Conservation (phyloP, 495 filamentous ascomycete species). For the Tuber microsphaerosporum region DNA sequence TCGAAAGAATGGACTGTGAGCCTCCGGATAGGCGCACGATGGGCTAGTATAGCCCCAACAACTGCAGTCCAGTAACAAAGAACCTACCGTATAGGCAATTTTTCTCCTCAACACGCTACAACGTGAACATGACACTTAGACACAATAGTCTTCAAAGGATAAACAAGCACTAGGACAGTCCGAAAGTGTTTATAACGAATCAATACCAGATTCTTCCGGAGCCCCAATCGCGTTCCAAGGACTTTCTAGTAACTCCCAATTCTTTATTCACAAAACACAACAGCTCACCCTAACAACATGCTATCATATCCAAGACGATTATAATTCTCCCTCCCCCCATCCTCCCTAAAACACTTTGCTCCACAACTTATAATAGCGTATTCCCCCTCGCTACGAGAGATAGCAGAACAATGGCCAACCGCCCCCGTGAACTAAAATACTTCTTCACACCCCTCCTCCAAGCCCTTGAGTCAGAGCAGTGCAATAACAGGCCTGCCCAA, state of each 20-base stretch:
- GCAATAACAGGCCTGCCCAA: not conserved
- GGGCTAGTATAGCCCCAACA: not conserved
- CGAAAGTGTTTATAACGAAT: not conserved
- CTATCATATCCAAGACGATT: not conserved
- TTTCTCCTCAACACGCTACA: not conserved
- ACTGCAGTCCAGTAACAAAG: not conserved
- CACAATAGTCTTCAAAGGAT: not conserved
- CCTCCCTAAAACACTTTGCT: not conserved
- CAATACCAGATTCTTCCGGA: not conserved
- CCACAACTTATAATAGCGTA: not conserved
- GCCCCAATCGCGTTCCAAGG: not conserved
- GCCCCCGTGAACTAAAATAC: not conserved
- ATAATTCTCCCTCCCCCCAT: not conserved
- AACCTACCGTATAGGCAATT: not conserved
- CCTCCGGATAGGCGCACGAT: not conserved
- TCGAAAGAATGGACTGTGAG: not conserved
- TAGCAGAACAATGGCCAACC: not conserved
- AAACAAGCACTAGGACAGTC: not conserved
- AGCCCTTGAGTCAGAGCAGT: not conserved
- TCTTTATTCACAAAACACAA: not conserved
- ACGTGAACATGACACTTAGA: not conserved
- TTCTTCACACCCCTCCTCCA: conserved; percentile 2
- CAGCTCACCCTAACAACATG: not conserved
- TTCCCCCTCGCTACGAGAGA: not conserved
- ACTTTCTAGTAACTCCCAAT: not conserved